Evolutionary conservation across 176 grass and related monocot genomes (phyloP).

Genomic region (Alopecurus myosuroides): DNA sequence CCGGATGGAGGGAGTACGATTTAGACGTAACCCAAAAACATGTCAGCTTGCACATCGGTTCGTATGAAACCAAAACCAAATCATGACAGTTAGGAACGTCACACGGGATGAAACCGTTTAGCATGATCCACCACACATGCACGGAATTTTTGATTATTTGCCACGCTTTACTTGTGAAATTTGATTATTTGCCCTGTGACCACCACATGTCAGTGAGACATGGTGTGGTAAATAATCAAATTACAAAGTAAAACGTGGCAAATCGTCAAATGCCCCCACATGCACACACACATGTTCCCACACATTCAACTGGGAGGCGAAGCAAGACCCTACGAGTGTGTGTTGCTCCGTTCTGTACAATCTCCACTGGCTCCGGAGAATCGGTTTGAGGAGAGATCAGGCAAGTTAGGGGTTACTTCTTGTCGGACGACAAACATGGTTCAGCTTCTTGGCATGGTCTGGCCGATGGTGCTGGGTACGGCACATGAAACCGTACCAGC

Average conservation of each 20-base stretch:
- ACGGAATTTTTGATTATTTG: no score
- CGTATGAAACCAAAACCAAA: no score
- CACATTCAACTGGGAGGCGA: neutral
- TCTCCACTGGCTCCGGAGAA: neutral
- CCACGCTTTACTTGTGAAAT: no score
- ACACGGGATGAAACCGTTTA: neutral
- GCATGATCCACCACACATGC: neutral
- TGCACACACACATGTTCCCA: neutral
- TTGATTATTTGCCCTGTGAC: no score
- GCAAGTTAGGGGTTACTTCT: slow-evolving; percentile 45
- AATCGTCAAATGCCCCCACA: no score
- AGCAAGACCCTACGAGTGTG: neutral
- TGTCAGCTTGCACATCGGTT: no score
- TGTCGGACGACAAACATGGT: slow-evolving; percentile 86
- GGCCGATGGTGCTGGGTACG: slow-evolving; percentile 74
- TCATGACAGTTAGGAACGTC: neutral
- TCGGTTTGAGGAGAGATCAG: neutral
- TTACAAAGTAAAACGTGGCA: no score
- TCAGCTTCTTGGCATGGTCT: slow-evolving; percentile 79
- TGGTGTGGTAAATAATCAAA: no score
- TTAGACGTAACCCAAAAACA: no score
- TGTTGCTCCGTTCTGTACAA: slow-evolving; percentile 11
- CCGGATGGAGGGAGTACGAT: no score
- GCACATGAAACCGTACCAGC: slow-evolving; percentile 88
- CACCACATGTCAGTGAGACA: no score